phyloP scores from a whole-genome alignment of 352 stramenopile species.

The Elongisporangium prolatum region DNA sequence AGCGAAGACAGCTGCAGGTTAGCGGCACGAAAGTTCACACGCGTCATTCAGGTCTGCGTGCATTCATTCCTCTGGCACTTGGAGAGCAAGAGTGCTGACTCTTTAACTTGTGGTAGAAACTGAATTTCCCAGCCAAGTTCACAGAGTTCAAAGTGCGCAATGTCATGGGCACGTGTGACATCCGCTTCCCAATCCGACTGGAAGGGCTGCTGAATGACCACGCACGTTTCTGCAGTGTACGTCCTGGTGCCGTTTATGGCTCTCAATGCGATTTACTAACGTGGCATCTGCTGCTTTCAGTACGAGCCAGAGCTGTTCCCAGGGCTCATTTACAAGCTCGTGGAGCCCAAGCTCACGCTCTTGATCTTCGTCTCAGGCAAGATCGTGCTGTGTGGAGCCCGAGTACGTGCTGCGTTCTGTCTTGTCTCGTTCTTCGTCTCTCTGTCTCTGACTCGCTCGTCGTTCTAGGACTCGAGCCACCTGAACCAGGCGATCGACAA shows the following conservation, averaged over 20 bases:
- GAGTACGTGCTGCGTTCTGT: constrained; percentile 66
- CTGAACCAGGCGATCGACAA: constrained; percentile 61
- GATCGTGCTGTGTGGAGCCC: constrained; percentile 97
- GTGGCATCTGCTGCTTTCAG: constrained; percentile 10
- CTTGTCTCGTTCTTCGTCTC: not conserved
- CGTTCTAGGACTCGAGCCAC: constrained; percentile 38
- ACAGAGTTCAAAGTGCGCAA: constrained; percentile 95
- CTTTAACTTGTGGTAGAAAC: constrained; percentile 62
- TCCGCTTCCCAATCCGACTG: constrained; percentile 97
- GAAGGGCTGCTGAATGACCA: constrained; percentile 97
- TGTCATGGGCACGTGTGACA: constrained; percentile 97
- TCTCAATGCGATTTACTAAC: not conserved
- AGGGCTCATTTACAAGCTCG: constrained; percentile 98
- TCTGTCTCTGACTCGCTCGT: no score
- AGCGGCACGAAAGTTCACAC: constrained; percentile 82
- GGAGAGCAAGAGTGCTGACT: no score
- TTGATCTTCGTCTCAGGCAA: constrained; percentile 99
- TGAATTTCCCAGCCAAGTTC: constrained; percentile 84
- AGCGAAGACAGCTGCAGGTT: constrained; percentile 81
- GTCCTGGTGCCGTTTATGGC: constrained; percentile 7
- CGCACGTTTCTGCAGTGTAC: constrained; percentile 91
- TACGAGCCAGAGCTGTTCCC: constrained; percentile 99
- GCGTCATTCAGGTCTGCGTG: constrained; percentile 67
- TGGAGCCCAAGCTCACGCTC: constrained; percentile 97
- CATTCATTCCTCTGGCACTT: not conserved